Conservation (phyloP, 1,284 basidiomycete species). For the Ustilago trichophora region DNA sequence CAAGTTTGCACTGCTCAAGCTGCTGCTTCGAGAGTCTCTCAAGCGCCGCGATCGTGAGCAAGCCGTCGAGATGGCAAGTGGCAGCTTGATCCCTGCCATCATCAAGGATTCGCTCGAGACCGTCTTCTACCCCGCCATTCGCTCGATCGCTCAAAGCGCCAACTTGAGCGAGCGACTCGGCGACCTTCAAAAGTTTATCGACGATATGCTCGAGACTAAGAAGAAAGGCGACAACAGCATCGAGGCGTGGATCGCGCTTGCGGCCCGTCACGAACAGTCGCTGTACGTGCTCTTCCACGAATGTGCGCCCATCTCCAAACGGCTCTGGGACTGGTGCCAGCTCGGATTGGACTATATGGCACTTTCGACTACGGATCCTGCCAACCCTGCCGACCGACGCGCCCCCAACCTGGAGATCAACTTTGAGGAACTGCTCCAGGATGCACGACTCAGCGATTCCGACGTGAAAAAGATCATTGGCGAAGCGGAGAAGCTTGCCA, state of each 20-base stretch:
- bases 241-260: conserved; percentile 61
- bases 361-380: conserved; percentile 61
- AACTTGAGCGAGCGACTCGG: conserved; percentile 59
- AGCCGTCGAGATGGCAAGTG: conserved; percentile 56
- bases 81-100: conserved; percentile 56
- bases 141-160: conserved; percentile 43
- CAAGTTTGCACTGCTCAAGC: conserved; percentile 62
- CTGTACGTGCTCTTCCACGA: conserved; percentile 64
- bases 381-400: conserved; percentile 55
- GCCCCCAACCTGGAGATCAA: conserved; percentile 63
- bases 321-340: conserved; percentile 61
- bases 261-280: conserved; percentile 60
- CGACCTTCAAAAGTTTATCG: conserved; percentile 62
- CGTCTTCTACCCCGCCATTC: conserved; percentile 60
- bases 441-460: conserved; percentile 53
- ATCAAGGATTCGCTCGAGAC: conserved; percentile 61
- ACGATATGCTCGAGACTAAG: conserved; percentile 58
- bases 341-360: conserved; percentile 62
- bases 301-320: conserved; percentile 54
- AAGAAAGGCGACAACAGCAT: conserved; percentile 48
- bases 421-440: conserved; percentile 61
- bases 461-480: conserved; percentile 57
- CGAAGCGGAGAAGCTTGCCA: conserved; percentile 53
- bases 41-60: conserved; percentile 61
- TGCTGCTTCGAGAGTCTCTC: conserved; percentile 58